phyloP scores from a whole-genome alignment of 306 rosid species.

The Dalbergia cultrata region DNA sequence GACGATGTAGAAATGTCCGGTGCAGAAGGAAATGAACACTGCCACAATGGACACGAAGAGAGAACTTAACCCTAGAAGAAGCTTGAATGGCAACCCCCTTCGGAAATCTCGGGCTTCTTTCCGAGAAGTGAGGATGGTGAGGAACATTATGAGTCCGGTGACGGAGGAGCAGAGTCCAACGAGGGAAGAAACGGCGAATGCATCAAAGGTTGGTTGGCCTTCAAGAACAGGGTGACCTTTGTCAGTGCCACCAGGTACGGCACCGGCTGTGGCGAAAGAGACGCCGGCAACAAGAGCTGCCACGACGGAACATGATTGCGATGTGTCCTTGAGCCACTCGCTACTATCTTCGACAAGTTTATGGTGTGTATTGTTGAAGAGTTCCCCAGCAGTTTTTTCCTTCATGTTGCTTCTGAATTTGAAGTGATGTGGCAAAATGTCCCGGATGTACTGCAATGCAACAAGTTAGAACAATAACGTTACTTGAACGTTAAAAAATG shows the following conservation, averaged over 20 bases:
- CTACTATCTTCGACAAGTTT: background rate
- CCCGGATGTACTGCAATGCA: constrained; percentile 49
- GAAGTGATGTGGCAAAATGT: constrained; percentile 39
- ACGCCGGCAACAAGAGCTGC: constrained; percentile 54
- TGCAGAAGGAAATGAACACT: constrained; percentile 61
- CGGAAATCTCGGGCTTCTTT: constrained; percentile 63
- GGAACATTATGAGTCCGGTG: constrained; percentile 71
- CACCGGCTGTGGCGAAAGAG: constrained; percentile 53
- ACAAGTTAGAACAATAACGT: too few species aligned
- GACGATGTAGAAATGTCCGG: constrained; percentile 60
- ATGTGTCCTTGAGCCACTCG: constrained; percentile 53
- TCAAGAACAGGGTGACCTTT: constrained; percentile 56
- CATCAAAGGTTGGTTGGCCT: constrained; percentile 47
- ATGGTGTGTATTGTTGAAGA: constrained; percentile 44
- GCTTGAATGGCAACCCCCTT: constrained; percentile 53
- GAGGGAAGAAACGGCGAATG: constrained; percentile 59
- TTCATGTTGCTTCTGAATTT: constrained; percentile 1
- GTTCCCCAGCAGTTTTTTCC: constrained; percentile 13
- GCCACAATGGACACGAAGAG: constrained; percentile 63
- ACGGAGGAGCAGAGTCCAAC: constrained; percentile 67
- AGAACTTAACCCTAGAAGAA: constrained; percentile 60
- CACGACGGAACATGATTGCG: constrained; percentile 57
- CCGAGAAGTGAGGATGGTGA: constrained; percentile 65
- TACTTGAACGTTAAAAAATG: too few species aligned
- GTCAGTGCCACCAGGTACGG: constrained; percentile 54